A percentile compares a stretch with the other conserved stretches of the same genome.
These are phyloP conservation scores for Pythium pyrilobum DNA, from an alignment of 352 stramenopile genomes.

Conservation along the genomic window DNA sequence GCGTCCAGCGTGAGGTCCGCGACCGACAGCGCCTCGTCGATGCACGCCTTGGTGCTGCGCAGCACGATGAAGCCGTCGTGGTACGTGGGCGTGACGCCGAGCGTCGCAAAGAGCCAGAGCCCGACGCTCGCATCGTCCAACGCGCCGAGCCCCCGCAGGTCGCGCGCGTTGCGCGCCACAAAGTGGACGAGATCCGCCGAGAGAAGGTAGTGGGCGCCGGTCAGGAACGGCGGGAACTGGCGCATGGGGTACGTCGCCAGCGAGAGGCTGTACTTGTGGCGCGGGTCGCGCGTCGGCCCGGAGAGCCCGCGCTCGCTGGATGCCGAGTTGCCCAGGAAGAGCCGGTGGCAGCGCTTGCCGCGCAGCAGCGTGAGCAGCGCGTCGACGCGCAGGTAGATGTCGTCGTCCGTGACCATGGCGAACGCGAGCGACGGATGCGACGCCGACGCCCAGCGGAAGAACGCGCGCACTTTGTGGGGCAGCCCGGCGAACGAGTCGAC, in stretches of 20 bases:
- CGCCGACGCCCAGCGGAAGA: background rate
- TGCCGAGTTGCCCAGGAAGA: background rate
- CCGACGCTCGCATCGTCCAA: background rate
- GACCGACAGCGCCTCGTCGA: background rate
- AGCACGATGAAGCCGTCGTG: background rate
- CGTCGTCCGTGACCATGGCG: constrained; percentile 50
- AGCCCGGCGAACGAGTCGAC: background rate
- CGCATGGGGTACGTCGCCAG: constrained; percentile 26
- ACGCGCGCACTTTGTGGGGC: constrained; percentile 1
- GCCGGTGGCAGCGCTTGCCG: no score
- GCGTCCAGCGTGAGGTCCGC: background rate
- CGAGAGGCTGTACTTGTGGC: constrained; percentile 32
- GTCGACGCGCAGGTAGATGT: constrained; percentile 15
- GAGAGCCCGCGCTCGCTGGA: background rate
- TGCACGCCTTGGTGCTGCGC: background rate
- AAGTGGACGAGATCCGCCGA: constrained; percentile 36
- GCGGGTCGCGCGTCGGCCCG: constrained; percentile 20
- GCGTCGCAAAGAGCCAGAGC: background rate
- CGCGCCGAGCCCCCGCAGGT: background rate
- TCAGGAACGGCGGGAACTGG: constrained; percentile 31
- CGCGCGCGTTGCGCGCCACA: constrained; percentile 32
- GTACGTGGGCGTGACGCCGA: background rate
- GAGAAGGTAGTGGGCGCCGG: constrained; percentile 44
- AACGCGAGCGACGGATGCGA: background rate
- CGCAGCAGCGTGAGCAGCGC: background rate